These are phyloP conservation scores for Scenedesmus sp. DNA, from an alignment of 163 green algal species.

Conservation along the genomic window DNA sequence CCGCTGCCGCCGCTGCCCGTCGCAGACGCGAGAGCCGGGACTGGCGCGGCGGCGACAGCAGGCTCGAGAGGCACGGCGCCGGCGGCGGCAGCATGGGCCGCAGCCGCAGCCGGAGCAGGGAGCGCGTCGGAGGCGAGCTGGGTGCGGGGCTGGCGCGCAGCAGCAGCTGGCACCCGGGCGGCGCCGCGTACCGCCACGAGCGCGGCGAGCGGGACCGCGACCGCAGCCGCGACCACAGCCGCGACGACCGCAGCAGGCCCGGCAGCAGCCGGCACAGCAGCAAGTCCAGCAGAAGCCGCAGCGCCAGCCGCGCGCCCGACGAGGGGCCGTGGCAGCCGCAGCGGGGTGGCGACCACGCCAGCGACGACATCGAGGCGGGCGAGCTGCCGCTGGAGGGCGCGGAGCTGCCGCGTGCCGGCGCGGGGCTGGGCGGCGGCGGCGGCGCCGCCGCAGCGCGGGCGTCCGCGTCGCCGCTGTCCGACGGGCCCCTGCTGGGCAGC, in stretches of 20 bases:
- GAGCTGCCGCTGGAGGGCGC: constrained; percentile 7
- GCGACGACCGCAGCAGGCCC: constrained; percentile 4
- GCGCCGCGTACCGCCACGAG: background rate
- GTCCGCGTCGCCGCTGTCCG: too few species aligned
- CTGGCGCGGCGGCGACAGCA: too few species aligned
- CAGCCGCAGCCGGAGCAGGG: too few species aligned
- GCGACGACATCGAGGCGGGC: constrained; percentile 25
- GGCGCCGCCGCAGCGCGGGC: too few species aligned
- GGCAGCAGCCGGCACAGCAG: constrained; percentile 1
- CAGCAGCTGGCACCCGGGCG: background rate
- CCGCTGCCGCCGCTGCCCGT: too few species aligned
- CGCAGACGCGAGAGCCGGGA: too few species aligned
- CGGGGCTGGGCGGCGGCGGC: background rate
- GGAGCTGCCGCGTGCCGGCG: background rate
- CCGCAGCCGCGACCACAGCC: constrained; percentile 1
- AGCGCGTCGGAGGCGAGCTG: too few species aligned
- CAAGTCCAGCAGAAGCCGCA: constrained; percentile 1
- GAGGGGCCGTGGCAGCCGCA: too few species aligned
- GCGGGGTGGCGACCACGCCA: background rate
- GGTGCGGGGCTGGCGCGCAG: background rate
- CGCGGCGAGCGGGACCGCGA: background rate
- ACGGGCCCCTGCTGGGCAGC: background rate
- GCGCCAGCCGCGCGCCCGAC: background rate
- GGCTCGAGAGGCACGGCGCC: too few species aligned
- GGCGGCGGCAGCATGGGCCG: background rate